phyloP scores from a whole-genome alignment of 306 rosid genomes.

The Corylus avellana region DNA sequence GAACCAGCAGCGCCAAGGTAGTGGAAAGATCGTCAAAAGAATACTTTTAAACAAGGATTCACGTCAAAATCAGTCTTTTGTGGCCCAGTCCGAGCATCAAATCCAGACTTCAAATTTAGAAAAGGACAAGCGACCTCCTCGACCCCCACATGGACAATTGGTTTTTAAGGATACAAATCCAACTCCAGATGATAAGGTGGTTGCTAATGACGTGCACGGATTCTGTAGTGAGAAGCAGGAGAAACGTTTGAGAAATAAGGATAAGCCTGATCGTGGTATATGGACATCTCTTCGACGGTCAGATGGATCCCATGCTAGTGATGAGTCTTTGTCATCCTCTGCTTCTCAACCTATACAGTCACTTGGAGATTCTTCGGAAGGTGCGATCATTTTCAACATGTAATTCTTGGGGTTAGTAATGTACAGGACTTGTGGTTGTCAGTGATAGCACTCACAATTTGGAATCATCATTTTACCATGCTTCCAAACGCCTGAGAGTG shows the following conservation, averaged over 20 bases:
- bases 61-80: conserved; percentile 56
- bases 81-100: conserved; percentile 43
- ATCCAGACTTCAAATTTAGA: conserved; percentile 45
- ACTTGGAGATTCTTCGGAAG: conserved; percentile 45
- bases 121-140: conserved; percentile 52
- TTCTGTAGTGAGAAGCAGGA: conserved; percentile 49
- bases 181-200: conserved; percentile 43
- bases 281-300: conserved; percentile 50
- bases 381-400: conserved; percentile 30
- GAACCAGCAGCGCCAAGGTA: conserved; percentile 51
- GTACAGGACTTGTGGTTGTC: neutral
- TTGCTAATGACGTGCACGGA: conserved; percentile 45
- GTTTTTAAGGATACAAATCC: conserved; percentile 58
- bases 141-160: conserved; percentile 49
- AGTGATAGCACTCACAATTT: neutral
- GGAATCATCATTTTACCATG: neutral
- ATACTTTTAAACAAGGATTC: conserved; percentile 62
- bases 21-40: conserved; percentile 57
- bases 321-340: conserved; percentile 40
- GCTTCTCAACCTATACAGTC: conserved; percentile 32
- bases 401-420: neutral
- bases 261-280: conserved; percentile 57
- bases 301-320: conserved; percentile 44
- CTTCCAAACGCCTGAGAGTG: neutral
- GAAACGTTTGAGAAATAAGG: conserved; percentile 52